Evolutionary conservation across 148 eudicot genomes (phyloP).

Genomic region (Fagopyrum homotropicum): DNA sequence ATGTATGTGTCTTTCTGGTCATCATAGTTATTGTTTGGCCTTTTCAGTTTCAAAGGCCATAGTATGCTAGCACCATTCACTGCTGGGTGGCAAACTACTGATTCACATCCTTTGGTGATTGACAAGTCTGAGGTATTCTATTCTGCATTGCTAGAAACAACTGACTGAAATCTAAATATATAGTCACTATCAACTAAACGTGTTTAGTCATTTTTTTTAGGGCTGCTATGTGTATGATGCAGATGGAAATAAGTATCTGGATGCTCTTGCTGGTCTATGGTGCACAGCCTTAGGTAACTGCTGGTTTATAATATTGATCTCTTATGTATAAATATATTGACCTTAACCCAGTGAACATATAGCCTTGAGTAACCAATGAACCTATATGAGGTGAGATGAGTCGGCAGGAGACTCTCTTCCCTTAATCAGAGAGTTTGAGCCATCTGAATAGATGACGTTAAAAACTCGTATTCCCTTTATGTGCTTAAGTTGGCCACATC

Average conservation of each 20-base stretch:
- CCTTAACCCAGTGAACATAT: neutral
- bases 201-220: constrained; percentile 29
- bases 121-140: constrained; percentile 70
- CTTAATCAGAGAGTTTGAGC: too few species aligned
- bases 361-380: too few species aligned
- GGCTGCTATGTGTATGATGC: constrained; percentile 77
- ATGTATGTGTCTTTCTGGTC: neutral
- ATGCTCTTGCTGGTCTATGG: constrained; percentile 97
- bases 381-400: too few species aligned
- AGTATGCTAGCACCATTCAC: constrained; percentile 97
- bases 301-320: neutral
- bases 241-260: constrained; percentile 83
- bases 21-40: constrained; percentile 12
- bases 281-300: constrained; percentile 81
- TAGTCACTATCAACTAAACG: neutral
- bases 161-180: neutral
- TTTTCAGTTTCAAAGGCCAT: constrained; percentile 74
- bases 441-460: too few species aligned
- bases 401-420: too few species aligned
- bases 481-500: neutral
- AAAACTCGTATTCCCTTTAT: too few species aligned
- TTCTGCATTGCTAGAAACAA: neutral
- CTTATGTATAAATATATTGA: neutral
- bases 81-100: constrained; percentile 90
- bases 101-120: constrained; percentile 71